A percentile compares a stretch with the other conserved stretches of the same genome.
phyloP scores from a whole-genome alignment of 108 stramenopile species.

The Nitzschia palea region DNA sequence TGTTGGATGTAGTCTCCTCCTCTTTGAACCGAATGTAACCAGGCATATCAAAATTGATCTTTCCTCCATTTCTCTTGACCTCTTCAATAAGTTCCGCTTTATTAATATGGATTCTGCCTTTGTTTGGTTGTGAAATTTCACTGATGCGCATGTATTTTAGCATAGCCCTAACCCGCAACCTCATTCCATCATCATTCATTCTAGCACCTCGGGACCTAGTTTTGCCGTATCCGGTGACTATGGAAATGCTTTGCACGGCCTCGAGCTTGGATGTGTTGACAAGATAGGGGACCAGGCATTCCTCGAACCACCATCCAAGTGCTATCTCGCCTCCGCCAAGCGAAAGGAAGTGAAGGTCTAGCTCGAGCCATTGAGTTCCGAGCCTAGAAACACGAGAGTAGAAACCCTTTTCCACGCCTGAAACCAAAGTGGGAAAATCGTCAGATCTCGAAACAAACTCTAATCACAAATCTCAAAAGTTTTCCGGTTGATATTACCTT shows the following conservation, averaged over 20 bases:
- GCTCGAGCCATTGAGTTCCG: constrained; percentile 82
- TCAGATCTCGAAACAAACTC: too few relatives aligned
- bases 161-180: constrained; percentile 80
- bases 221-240: constrained; percentile 91
- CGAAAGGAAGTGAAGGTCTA: constrained; percentile 84
- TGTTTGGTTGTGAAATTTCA: constrained; percentile 74
- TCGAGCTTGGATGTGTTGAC: constrained; percentile 69
- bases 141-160: constrained; percentile 81
- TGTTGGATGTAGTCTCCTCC: constrained; percentile 57
- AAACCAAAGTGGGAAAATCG: neutral
- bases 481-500: too few relatives aligned
- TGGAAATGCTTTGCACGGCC: constrained; percentile 76
- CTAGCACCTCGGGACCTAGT: constrained; percentile 77
- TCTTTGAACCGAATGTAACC: constrained; percentile 54
- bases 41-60: constrained; percentile 69
- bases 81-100: constrained; percentile 62
- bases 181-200: constrained; percentile 80
- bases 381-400: constrained; percentile 83
- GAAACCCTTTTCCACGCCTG: constrained; percentile 69
- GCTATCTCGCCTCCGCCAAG: constrained; percentile 87
- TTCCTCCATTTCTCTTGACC: constrained; percentile 67
- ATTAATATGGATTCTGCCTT: constrained; percentile 81
- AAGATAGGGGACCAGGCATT: constrained; percentile 79
- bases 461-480: too few relatives aligned
- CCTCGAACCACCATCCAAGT: constrained; percentile 87